Conservation (phyloP, 2,329 filamentous ascomycete genomes). For the Zasmidium cellare region DNA sequence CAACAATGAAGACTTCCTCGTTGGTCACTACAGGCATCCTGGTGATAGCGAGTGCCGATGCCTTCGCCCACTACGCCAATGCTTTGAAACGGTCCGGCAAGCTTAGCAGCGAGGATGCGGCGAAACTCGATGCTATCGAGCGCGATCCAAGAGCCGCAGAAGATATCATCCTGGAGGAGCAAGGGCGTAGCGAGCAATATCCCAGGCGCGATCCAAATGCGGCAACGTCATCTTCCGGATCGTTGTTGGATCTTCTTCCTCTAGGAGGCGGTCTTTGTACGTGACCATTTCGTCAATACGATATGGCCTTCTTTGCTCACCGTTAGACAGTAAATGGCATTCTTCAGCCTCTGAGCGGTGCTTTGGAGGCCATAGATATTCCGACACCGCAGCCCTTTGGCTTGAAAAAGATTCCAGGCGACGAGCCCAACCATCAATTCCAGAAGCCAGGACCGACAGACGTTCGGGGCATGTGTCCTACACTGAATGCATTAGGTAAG, state of each 20-base stretch:
- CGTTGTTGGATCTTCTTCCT: not conserved
- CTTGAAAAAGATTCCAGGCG: conserved; percentile 21
- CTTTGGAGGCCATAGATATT: conserved; percentile 7
- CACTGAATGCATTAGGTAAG: conserved; percentile 24
- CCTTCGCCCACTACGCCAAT: not conserved
- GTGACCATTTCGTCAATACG: not conserved
- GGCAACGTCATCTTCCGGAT: not conserved
- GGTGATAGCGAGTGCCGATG: not conserved
- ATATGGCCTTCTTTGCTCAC: not conserved
- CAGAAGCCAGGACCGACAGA: conserved; percentile 22
- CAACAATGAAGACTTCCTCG: not conserved
- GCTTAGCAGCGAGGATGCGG: not conserved
- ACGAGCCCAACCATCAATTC: conserved; percentile 26
- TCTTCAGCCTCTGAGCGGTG: conserved; percentile 20
- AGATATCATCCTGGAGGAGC: not conserved
- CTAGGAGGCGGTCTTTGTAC: not conserved
- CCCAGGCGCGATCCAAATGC: not conserved
- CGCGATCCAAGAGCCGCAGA: not conserved
- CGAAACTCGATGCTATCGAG: not conserved
- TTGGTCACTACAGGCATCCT: not conserved
- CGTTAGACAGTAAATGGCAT: not conserved
- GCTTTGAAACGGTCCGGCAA: not conserved
- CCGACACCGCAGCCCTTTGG: conserved; percentile 20
- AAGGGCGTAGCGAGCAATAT: not conserved
- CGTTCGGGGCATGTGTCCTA: conserved; percentile 25